Percentiles rank a stretch among this genome's conserved stretches.
Conservation (phyloP, 116 monocot species). For the Dioscorea cayenensis region DNA sequence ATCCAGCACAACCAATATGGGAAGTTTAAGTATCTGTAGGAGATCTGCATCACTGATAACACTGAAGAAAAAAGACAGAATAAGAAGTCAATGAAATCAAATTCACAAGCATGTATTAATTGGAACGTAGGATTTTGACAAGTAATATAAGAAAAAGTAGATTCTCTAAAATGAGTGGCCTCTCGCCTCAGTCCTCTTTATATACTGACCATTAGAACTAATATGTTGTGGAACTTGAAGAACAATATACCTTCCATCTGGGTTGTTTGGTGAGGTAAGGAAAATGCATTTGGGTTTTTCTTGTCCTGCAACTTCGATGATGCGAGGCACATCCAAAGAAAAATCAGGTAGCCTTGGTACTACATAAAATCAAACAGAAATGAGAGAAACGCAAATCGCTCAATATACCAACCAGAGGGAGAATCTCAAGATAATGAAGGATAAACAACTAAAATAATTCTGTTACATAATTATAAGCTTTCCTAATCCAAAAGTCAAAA, state of each 20-base stretch:
- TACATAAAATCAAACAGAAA: conserved; percentile 17
- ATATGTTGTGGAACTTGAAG: neutral
- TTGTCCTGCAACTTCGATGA: conserved; percentile 66
- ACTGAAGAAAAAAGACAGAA: conserved; percentile 37
- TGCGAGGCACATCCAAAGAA: conserved; percentile 57
- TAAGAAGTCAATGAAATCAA: neutral
- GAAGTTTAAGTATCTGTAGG: conserved; percentile 63
- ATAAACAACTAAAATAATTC: neutral
- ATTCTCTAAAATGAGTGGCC: neutral
- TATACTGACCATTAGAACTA: neutral
- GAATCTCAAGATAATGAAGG: neutral
- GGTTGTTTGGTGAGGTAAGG: conserved; percentile 94
- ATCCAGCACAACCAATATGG: conserved; percentile 90
- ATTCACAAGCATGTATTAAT: neutral
- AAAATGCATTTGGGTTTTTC: conserved; percentile 99
- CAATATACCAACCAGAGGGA: neutral
- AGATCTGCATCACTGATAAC: conserved; percentile 80
- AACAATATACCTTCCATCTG: conserved; percentile 80
- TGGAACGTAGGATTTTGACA: neutral
- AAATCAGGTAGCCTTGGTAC: conserved; percentile 87
- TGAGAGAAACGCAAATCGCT: neutral
- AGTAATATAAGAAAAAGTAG: neutral
- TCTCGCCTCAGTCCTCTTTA: neutral
- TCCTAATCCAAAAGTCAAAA: neutral
- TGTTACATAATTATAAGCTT: neutral